Evolutionary conservation across 345 rosid species (phyloP).

Genomic region (Conringia planisiliqua): DNA sequence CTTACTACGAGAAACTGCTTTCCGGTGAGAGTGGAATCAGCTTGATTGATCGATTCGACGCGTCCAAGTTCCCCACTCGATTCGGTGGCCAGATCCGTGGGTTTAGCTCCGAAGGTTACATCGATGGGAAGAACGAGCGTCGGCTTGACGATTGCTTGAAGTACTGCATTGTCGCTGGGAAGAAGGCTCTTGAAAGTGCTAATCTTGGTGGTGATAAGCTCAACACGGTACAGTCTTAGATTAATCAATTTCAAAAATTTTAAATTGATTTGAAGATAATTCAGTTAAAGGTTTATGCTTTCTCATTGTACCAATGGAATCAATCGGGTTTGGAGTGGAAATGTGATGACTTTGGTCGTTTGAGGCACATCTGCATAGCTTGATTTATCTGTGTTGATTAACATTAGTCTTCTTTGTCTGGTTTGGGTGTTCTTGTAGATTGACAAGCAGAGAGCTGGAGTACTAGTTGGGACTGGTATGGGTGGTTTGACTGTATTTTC

Average conservation of each 20-base stretch:
- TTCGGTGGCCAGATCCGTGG: constrained; percentile 99
- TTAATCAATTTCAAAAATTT: background rate
- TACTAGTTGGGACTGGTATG: constrained; percentile 98
- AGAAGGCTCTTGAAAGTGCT: constrained; percentile 88
- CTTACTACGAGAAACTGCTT: constrained; percentile 74
- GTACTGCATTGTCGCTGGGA: constrained; percentile 97
- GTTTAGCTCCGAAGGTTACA: constrained; percentile 69
- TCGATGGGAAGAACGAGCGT: constrained; percentile 95
- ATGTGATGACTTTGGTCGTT: background rate
- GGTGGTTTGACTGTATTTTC: constrained; percentile 90
- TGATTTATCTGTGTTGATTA: background rate
- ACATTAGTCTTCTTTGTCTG: background rate
- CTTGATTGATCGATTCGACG: constrained; percentile 88
- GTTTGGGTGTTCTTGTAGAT: constrained; percentile 46
- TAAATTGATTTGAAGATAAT: background rate
- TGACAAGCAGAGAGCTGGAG: constrained; percentile 77
- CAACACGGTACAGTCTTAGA: constrained; percentile 45
- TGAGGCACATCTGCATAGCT: background rate
- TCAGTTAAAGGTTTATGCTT: background rate
- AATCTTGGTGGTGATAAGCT: constrained; percentile 77
- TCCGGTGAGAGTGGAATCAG: constrained; percentile 93
- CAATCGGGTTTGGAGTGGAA: background rate
- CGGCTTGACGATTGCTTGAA: constrained; percentile 94
- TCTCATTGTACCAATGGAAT: background rate
- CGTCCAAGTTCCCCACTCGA: constrained; percentile 91